These are phyloP conservation scores for Debaryomyces udenii DNA, from an alignment of 1,139 yeast genomes.

Conservation along the genomic window DNA sequence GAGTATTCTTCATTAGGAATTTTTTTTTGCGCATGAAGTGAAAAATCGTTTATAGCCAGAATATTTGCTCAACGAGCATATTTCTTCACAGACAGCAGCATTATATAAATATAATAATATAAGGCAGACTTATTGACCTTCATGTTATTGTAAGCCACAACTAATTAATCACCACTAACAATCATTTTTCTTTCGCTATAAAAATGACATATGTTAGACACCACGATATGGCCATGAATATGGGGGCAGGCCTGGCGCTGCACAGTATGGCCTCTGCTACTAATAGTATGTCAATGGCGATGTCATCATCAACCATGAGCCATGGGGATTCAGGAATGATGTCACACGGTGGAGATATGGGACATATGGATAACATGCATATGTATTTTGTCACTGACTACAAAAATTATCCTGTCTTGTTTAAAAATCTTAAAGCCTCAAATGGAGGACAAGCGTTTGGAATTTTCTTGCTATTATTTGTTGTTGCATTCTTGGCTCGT, in stretches of 20 bases:
- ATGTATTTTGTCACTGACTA: conserved; percentile 56
- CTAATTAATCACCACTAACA: too few species aligned
- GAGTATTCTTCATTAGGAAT: background rate
- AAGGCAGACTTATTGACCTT: too few species aligned
- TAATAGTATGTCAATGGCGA: conserved; percentile 18
- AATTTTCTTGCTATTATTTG: conserved; percentile 62
- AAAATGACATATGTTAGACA: conserved; percentile 7
- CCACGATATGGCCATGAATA: conserved; percentile 11
- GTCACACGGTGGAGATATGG: conserved; percentile 17
- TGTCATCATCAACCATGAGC: conserved; percentile 16
- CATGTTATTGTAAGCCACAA: too few species aligned
- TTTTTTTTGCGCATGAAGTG: conserved; percentile 1
- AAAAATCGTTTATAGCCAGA: background rate
- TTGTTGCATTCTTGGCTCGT: conserved; percentile 58
- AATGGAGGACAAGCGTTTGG: conserved; percentile 69
- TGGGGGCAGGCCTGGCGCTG: conserved; percentile 19
- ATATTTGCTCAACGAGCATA: background rate
- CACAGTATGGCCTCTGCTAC: conserved; percentile 16
- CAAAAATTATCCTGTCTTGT: conserved; percentile 61
- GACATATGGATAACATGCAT: conserved; percentile 47
- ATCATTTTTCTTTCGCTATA: too few species aligned
- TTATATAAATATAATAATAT: too few species aligned
- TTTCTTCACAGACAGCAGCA: background rate
- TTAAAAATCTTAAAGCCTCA: conserved; percentile 53
- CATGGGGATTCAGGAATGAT: conserved; percentile 25